Base-by-base conservation (phyloP, 2,329 filamentous ascomycete genomes). In the Fusarium xylarioides region DNA sequence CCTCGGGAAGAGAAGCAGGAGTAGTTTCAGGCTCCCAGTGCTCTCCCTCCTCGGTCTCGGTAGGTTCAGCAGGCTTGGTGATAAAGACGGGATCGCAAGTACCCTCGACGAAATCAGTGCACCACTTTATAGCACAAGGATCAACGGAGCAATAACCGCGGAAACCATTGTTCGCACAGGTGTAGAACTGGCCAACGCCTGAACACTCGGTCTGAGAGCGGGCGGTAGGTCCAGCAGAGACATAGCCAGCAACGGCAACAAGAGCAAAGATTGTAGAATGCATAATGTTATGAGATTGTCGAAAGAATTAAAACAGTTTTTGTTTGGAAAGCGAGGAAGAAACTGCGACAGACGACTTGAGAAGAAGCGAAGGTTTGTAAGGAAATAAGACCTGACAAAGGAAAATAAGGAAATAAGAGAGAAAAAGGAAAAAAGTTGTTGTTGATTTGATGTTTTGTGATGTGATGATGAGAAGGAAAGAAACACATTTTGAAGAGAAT, bases 371-470 rank as follows among this genome's bases (percentile, higher is more conserved):
- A 61, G 23, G 70, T 73, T 68, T 49, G 70, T 26, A 68, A 73
- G 70, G 62, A 71, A 74, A 73, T 68, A 60, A 58, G 21, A 74
- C 57, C 46, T 50, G 43, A 74, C 70, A 71, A 74, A 73, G 62
- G 70, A 71, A 71, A 71, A 73, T 61, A 56, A 72, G 61, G 52
- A 64, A 67, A 68, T 7, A 49, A 43, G 54, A 56, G 23, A 56
- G 11, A 38, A 50, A 61, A 61, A 59, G 21, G 30, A 14, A 59
- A 50, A 38, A 21, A 14, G 52, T 28, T 43, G 37, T 58, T 52
- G 49, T 60, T 73, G 57, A 54, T 58, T 55, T 71, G 64, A 49
- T 61, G 58, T 57, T 74, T 63, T 74, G 35, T 54, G 49, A 37
- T 72, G 54, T 74, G 70, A 73, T 73, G 62, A 71, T 68, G 66